Evolutionary conservation across 768 basidiomycete species (phyloP).

Genomic region (Russula foetens): DNA sequence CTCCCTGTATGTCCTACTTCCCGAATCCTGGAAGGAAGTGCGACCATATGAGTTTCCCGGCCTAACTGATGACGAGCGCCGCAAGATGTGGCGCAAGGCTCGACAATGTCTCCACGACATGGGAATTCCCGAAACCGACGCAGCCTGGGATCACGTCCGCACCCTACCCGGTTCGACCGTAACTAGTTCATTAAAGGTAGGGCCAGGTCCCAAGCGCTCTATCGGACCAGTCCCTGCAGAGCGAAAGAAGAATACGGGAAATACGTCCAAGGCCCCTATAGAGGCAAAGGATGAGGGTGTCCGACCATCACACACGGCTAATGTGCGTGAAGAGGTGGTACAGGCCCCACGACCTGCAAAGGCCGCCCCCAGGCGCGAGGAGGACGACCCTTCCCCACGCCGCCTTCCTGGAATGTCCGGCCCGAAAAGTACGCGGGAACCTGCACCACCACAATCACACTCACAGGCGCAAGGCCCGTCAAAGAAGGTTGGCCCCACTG

Average conservation of each 20-base stretch:
- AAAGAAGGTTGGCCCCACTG: conserved; percentile 25
- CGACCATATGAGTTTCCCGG: conserved; percentile 57
- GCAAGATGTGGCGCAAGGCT: conserved; percentile 43
- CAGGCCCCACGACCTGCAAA: conserved; percentile 1
- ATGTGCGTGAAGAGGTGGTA: conserved; percentile 1
- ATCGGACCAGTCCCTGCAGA: background rate
- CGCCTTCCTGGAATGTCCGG: conserved; percentile 21
- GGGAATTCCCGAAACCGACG: conserved; percentile 50
- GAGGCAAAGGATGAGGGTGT: conserved; percentile 12
- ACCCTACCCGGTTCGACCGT: conserved; percentile 1
- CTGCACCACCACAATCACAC: conserved; percentile 17
- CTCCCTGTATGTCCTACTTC: conserved; percentile 45
- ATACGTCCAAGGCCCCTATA: background rate
- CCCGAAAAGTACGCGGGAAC: conserved; percentile 13
- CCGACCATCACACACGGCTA: background rate
- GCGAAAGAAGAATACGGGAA: conserved; percentile 11
- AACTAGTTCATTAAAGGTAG: background rate
- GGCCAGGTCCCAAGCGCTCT: conserved; percentile 3
- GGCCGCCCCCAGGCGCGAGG: conserved; percentile 14
- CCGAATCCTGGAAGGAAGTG: conserved; percentile 55
- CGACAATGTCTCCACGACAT: conserved; percentile 40
- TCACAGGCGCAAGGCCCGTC: conserved; percentile 12
- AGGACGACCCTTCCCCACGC: conserved; percentile 20
- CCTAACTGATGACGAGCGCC: conserved; percentile 41
- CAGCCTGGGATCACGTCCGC: conserved; percentile 51